Evolutionary conservation across 768 basidiomycete species (phyloP).

Genomic region (Rubroboletus satanas): DNA sequence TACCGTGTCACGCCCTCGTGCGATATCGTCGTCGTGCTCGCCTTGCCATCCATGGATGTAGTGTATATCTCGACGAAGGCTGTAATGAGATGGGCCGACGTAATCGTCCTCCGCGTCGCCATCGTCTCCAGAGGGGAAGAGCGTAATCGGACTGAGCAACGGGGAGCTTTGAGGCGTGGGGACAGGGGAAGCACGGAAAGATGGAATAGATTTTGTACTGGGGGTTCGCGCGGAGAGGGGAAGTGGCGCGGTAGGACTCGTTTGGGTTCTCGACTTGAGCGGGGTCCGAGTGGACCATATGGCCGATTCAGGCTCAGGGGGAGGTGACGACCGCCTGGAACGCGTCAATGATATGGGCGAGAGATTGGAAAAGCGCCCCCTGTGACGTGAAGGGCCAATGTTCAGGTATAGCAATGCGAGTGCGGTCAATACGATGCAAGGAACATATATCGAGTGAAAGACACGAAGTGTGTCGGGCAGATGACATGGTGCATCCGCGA

Average conservation of each 20-base stretch:
- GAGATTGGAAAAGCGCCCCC: slow-evolving; percentile 18
- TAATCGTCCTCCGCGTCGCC: slow-evolving; percentile 39
- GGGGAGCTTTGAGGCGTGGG: slow-evolving; percentile 40
- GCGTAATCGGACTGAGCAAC: slow-evolving; percentile 34
- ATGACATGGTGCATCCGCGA: slow-evolving; percentile 66
- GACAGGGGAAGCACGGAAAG: slow-evolving; percentile 37
- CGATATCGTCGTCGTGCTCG: slow-evolving; percentile 11
- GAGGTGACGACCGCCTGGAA: slow-evolving; percentile 21
- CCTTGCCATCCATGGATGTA: slow-evolving; percentile 32
- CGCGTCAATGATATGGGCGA: slow-evolving; percentile 35
- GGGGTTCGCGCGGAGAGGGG: slow-evolving; percentile 42
- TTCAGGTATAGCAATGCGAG: slow-evolving; percentile 46
- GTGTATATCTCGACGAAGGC: slow-evolving; percentile 35
- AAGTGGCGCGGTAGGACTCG: slow-evolving; percentile 39
- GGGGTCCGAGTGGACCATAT: slow-evolving; percentile 43
- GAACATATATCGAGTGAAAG: slow-evolving; percentile 60
- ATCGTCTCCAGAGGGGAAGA: slow-evolving; percentile 43
- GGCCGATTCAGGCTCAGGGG: slow-evolving; percentile 35
- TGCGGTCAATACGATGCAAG: slow-evolving; percentile 54
- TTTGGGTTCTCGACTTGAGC: slow-evolving; percentile 31
- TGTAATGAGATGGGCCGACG: slow-evolving; percentile 51
- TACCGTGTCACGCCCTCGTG: background rate
- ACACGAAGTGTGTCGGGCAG: slow-evolving; percentile 71
- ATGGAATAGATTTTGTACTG: slow-evolving; percentile 30
- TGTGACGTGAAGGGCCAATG: slow-evolving; percentile 23